Percentiles rank a stretch among this genome's conserved stretches.
Evolutionary conservation across 75 land plant species (phyloP).

Genomic region (Cryptomeria japonica): DNA sequence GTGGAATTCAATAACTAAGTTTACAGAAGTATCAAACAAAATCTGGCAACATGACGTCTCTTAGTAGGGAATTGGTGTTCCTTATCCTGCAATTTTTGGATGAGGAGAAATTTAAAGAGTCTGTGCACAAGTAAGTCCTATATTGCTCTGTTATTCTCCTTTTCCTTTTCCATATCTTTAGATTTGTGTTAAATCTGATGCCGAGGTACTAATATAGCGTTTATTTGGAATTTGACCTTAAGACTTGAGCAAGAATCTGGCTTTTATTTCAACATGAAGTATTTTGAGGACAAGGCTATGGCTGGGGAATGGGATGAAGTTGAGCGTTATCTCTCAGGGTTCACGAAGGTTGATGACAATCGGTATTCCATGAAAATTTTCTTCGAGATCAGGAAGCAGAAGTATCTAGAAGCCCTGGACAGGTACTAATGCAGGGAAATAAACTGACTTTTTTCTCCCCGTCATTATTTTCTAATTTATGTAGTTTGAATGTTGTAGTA

Average conservation of each 20-base stretch:
- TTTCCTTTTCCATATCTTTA: neutral
- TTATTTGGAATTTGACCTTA: neutral
- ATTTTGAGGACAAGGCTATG: conserved; percentile 56
- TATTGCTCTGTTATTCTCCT: neutral
- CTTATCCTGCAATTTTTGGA: conserved; percentile 72
- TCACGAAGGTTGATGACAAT: conserved; percentile 66
- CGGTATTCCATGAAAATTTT: conserved; percentile 68
- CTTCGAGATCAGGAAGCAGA: conserved; percentile 66
- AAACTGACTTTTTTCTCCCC: neutral
- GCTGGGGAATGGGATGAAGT: conserved; percentile 69
- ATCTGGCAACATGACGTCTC: conserved; percentile 49
- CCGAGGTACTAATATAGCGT: neutral
- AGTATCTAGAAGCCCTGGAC: conserved; percentile 64
- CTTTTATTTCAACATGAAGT: conserved; percentile 80
- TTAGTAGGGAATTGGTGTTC: conserved; percentile 73
- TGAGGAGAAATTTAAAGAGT: conserved; percentile 79
- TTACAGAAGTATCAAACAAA: neutral
- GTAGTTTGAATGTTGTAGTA: neutral
- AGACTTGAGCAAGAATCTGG: conserved; percentile 85
- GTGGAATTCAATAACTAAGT: neutral
- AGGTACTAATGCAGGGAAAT: conserved; percentile 24
- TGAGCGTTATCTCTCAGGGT: conserved; percentile 60
- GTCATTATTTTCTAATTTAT: neutral
- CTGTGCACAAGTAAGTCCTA: conserved; percentile 63
- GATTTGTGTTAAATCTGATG: neutral